Percentiles rank a stretch among this genome's conserved stretches.
phyloP scores from a whole-genome alignment of 371 early-diverging fungal genomes.

The Saksenaea vasiformis region DNA sequence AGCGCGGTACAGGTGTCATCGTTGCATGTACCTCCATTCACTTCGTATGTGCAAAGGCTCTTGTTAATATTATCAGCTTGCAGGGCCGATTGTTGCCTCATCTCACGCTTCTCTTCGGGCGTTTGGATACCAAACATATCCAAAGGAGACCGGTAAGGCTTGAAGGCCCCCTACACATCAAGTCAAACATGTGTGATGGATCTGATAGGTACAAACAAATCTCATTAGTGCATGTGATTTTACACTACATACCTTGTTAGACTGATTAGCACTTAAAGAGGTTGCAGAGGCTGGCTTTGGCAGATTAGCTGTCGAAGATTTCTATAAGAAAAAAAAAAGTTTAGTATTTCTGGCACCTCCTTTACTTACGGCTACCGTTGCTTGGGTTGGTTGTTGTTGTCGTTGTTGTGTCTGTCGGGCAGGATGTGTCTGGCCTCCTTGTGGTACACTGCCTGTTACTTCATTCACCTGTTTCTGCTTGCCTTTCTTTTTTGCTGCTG shows the following conservation, averaged over 20 bases:
- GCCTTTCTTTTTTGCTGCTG: not conserved
- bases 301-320: not conserved
- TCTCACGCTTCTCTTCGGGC: not conserved
- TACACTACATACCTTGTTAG: conserved; percentile 2
- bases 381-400: not conserved
- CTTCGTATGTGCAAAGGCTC: conserved; percentile 20
- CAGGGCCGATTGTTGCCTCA: not conserved
- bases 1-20: conserved; percentile 26
- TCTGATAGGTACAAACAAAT: not conserved
- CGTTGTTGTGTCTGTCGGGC: not conserved
- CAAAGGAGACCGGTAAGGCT: conserved; percentile 19
- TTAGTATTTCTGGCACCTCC: not conserved
- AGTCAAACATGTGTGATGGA: conserved; percentile 5
- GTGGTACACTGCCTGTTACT: not conserved
- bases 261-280: not conserved
- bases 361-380: not conserved
- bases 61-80: conserved; percentile 1
- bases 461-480: not conserved
- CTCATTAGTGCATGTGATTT: not conserved
- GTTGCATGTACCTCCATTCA: conserved; percentile 28
- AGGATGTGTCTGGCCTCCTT: not conserved
- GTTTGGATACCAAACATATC: conserved; percentile 5
- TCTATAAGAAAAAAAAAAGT: not conserved
- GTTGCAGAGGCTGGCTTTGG: not conserved
- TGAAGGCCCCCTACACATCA: conserved; percentile 18